Evolutionary conservation across 805 yeast genomes (phyloP).

Genomic region (Suhomyces prunicola): DNA sequence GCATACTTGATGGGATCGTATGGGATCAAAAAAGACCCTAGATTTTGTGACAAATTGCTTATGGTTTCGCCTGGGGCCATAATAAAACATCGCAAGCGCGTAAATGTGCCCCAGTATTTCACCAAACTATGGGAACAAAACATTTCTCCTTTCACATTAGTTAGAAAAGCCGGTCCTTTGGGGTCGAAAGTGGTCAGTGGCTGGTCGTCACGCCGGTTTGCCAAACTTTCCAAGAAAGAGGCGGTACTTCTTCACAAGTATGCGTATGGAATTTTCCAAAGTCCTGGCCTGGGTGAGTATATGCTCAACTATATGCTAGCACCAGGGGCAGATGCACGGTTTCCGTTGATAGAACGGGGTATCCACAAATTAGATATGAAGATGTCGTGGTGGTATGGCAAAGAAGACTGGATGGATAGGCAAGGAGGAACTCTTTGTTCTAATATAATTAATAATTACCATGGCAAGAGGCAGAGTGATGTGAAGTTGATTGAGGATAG

Average conservation of each 20-base stretch:
- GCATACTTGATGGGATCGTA: slow-evolving; percentile 76
- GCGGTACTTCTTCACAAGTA: slow-evolving; percentile 65
- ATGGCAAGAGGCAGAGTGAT: slow-evolving; percentile 17
- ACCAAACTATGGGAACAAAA: slow-evolving; percentile 79
- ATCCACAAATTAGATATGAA: slow-evolving; percentile 55
- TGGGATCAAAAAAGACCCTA: slow-evolving; percentile 54
- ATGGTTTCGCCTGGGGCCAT: slow-evolving; percentile 92
- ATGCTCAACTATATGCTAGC: slow-evolving; percentile 78
- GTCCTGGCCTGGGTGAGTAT: slow-evolving; percentile 91
- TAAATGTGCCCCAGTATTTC: slow-evolving; percentile 72
- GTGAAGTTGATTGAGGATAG: slow-evolving; percentile 49
- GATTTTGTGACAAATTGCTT: slow-evolving; percentile 62
- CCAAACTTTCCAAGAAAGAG: slow-evolving; percentile 48
- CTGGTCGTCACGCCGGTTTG: slow-evolving; percentile 84
- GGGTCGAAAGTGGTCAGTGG: slow-evolving; percentile 86
- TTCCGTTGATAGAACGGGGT: slow-evolving; percentile 57
- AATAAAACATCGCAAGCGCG: slow-evolving; percentile 42
- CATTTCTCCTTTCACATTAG: slow-evolving; percentile 79
- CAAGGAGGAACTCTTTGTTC: slow-evolving; percentile 45
- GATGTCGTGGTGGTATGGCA: slow-evolving; percentile 84
- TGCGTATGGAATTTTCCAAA: slow-evolving; percentile 79
- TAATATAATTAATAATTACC: slow-evolving; percentile 24
- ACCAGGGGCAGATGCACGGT: slow-evolving; percentile 88
- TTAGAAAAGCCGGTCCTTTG: slow-evolving; percentile 71
- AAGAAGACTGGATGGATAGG: slow-evolving; percentile 61